A percentile compares a stretch with the other conserved stretches of the same genome.
These are phyloP conservation scores for Adansonia grandidieri DNA, from an alignment of 441 rosid species.

Conservation along the genomic window DNA sequence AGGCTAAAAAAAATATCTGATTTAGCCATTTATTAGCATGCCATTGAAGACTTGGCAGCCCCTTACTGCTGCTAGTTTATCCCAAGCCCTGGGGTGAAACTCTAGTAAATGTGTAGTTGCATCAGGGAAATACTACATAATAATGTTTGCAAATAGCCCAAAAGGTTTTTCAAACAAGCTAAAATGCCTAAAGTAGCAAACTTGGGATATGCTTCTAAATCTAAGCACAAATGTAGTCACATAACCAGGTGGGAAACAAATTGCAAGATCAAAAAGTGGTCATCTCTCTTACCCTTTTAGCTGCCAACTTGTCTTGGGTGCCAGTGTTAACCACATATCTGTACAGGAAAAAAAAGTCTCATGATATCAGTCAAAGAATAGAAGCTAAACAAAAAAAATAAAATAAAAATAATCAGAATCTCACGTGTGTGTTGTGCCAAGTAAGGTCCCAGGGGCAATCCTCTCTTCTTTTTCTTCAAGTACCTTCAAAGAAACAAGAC, in stretches of 20 bases:
- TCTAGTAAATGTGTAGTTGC: not conserved
- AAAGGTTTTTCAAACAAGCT: slow-evolving; percentile 4
- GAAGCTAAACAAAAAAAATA: not conserved
- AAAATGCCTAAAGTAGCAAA: slow-evolving; percentile 10
- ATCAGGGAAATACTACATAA: not conserved
- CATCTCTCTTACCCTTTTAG: slow-evolving; percentile 80
- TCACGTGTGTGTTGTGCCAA: slow-evolving; percentile 94
- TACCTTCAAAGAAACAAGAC: slow-evolving; percentile 48
- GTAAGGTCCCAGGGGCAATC: slow-evolving; percentile 86
- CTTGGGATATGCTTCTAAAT: not conserved
- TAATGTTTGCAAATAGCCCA: slow-evolving; percentile 3
- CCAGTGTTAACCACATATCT: slow-evolving; percentile 79
- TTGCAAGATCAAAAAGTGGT: not conserved
- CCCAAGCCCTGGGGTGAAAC: not conserved
- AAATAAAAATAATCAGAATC: slow-evolving; percentile 2
- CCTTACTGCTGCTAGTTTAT: not conserved
- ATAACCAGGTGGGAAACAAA: not conserved
- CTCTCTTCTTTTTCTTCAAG: slow-evolving; percentile 89
- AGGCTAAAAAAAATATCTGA: not conserved
- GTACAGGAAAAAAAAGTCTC: slow-evolving; percentile 27
- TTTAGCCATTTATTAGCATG: not conserved
- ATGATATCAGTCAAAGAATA: not conserved
- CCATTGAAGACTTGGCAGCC: not conserved
- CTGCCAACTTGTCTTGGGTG: slow-evolving; percentile 82
- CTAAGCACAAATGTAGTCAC: not conserved